A percentile compares a stretch with the other conserved stretches of the same genome.
Conservation (phyloP, 2,329 filamentous ascomycete species). For the Colletotrichum agaves region DNA sequence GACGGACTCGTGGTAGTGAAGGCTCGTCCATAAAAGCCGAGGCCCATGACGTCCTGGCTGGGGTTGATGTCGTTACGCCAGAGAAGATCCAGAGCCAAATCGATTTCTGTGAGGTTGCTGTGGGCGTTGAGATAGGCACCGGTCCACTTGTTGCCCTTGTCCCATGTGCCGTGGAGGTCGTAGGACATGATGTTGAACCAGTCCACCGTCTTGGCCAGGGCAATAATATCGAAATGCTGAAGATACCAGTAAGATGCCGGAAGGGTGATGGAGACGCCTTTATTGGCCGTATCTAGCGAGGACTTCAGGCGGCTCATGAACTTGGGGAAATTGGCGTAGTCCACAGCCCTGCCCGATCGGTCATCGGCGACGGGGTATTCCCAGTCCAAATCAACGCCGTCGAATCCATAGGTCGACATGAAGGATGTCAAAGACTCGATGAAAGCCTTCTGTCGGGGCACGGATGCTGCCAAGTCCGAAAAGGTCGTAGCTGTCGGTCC, state of each 20-base stretch:
- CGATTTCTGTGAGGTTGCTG: conserved; percentile 57
- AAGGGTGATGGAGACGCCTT: conserved; percentile 41
- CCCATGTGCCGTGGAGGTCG: conserved; percentile 43
- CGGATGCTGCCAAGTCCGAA: conserved; percentile 45
- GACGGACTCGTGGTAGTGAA: conserved; percentile 30
- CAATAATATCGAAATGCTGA: conserved; percentile 41
- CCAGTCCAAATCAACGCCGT: conserved; percentile 60
- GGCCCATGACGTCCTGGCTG: conserved; percentile 52
- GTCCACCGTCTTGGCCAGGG: conserved; percentile 44
- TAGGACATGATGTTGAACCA: conserved; percentile 51
- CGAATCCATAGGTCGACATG: conserved; percentile 53
- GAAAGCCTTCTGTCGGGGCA: conserved; percentile 48
- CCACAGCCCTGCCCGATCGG: conserved; percentile 48
- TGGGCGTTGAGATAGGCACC: conserved; percentile 12
- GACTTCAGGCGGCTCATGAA: conserved; percentile 39
- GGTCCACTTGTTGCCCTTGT: conserved; percentile 37
- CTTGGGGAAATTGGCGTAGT: conserved; percentile 46
- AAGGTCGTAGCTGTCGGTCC: conserved; percentile 41
- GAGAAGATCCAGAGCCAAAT: conserved; percentile 53
- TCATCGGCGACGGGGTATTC: conserved; percentile 47
- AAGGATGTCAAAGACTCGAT: conserved; percentile 50
- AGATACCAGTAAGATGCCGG: conserved; percentile 44
- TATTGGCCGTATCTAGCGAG: conserved; percentile 27
- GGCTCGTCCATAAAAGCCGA: conserved; percentile 51
- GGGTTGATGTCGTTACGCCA: conserved; percentile 56